A percentile compares a stretch with the other conserved stretches of the same genome.
phyloP scores from a whole-genome alignment of 225 moss, liverwort and hornwort genomes.

The Lunularia cruciata region DNA sequence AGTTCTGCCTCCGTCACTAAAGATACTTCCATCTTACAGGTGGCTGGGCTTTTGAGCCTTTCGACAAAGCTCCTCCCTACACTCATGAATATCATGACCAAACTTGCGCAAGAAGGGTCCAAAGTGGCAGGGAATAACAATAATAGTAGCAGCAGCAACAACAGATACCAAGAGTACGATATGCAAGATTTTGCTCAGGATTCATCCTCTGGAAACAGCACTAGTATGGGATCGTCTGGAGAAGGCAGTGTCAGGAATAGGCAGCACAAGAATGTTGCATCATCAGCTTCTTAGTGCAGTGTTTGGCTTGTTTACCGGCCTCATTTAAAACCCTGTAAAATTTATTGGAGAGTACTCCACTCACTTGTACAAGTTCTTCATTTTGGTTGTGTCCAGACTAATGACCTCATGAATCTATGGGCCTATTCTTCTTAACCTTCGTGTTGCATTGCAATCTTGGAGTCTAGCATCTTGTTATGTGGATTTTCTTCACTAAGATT shows the following conservation, averaged over 20 bases:
- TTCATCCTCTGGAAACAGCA: conserved; percentile 1
- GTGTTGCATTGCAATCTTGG: no score
- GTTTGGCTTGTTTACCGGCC: conserved; percentile 1
- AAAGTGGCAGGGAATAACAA: conserved; percentile 9
- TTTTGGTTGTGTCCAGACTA: conserved; percentile 1
- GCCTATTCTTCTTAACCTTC: no score
- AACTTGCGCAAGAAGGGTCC: conserved; percentile 72
- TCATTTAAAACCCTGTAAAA: conserved; percentile 10
- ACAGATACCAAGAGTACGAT: conserved; percentile 24
- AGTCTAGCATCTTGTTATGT: no score
- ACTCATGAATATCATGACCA: conserved; percentile 76
- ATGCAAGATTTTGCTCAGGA: conserved; percentile 34
- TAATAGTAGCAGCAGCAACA: conserved; percentile 18
- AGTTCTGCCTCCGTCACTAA: no score
- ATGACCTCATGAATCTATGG: no score
- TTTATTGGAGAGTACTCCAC: conserved; percentile 18
- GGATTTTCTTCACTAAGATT: no score
- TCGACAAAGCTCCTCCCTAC: conserved; percentile 87
- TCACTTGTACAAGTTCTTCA: conserved; percentile 19
- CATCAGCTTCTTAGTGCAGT: conserved; percentile 21
- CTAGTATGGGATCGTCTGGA: conserved; percentile 16
- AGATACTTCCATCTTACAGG: conserved; percentile 15
- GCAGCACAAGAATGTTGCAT: conserved; percentile 17
- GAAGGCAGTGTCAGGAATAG: conserved; percentile 24
- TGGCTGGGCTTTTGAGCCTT: conserved; percentile 75